These are phyloP conservation scores for Cladophialophora psammophila DNA, from an alignment of 2,329 filamentous ascomycete species.

Conservation along the genomic window DNA sequence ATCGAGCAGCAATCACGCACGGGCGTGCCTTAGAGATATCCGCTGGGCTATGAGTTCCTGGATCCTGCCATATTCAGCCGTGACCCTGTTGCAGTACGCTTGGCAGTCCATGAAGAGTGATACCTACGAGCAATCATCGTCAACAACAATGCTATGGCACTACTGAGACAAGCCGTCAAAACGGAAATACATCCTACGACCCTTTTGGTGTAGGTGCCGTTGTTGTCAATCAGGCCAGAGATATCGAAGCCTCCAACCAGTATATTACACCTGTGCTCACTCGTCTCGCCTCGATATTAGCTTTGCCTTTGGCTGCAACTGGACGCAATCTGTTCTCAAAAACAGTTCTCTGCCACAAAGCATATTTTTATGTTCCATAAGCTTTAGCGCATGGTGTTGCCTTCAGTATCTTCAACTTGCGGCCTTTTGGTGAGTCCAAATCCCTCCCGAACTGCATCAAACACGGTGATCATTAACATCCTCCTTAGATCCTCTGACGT, in stretches of 20 bases:
- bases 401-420: slow-evolving; percentile 64
- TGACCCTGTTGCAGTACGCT: slow-evolving; percentile 63
- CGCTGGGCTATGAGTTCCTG: slow-evolving; percentile 55
- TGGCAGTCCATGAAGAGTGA: slow-evolving; percentile 65
- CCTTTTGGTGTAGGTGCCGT: slow-evolving; percentile 66
- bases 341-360: slow-evolving; percentile 44
- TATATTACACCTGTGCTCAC: slow-evolving; percentile 63
- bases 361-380: slow-evolving; percentile 54
- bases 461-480: background rate
- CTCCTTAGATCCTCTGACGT: slow-evolving; percentile 52
- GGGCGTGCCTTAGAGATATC: slow-evolving; percentile 44
- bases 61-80: slow-evolving; percentile 61
- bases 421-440: slow-evolving; percentile 58
- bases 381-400: slow-evolving; percentile 64
- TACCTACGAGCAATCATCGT: slow-evolving; percentile 69
- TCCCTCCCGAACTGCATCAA: background rate
- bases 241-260: slow-evolving; percentile 61
- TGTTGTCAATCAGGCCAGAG: slow-evolving; percentile 63
- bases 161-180: slow-evolving; percentile 64
- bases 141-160: slow-evolving; percentile 66
- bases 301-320: slow-evolving; percentile 56
- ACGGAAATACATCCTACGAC: slow-evolving; percentile 66
- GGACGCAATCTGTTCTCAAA: slow-evolving; percentile 45
- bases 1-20: slow-evolving; percentile 47
- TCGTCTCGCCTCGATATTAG: slow-evolving; percentile 56